Base-by-base conservation (phyloP, 768 basidiomycete species). In the Leucocoprinus birnbaumii region DNA sequence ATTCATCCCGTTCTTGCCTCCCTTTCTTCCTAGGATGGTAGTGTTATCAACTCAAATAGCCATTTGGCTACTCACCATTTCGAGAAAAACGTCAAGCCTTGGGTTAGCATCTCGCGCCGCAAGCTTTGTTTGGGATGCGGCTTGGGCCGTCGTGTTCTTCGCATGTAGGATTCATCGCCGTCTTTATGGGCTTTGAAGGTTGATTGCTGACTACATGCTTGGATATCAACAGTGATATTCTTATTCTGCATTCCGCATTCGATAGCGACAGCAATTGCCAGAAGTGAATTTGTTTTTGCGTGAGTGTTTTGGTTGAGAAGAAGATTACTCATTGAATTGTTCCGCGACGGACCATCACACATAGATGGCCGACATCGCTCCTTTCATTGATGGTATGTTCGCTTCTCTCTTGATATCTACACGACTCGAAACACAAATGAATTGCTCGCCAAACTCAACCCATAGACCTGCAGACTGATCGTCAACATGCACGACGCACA, bases 391-490 rank as follows among this genome's bases (percentile, higher is more conserved):
- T 27, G 48, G 48, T 50, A 11, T 21, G 37, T 26, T 49, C 21
- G n/a, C 31, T 31, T 11, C 11, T 31, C 11, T 11, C 31, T 31
- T 31, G 6, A 11, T 31, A 5, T 11, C 11, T 31, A 31, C 5
- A 31, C 31, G 31, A 31, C 31, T n/a, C n/a, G 31, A 31, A 31
- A 31, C 11, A 11, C 5, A 31, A 5, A 5, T 11, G 11, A 11
- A 11, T 5, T 31, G 31, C 31, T 31, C 11, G 11, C 31, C 31
- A 5, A 31, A 5, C 11, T 5, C 5, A 11, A 5, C 11, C 11
- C 31, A 25, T 9, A 57, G 56, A 52, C 56, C 7, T 57, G 56
- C 44, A 31, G 56, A n/a, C 24, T 57, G 14, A 57, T 57, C 22
- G 27, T 51, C 19, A 57, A 57, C 45, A 51, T 52, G 43, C 53